phyloP scores from a whole-genome alignment of 495 filamentous ascomycete species.

The Evernia prunastri region DNA sequence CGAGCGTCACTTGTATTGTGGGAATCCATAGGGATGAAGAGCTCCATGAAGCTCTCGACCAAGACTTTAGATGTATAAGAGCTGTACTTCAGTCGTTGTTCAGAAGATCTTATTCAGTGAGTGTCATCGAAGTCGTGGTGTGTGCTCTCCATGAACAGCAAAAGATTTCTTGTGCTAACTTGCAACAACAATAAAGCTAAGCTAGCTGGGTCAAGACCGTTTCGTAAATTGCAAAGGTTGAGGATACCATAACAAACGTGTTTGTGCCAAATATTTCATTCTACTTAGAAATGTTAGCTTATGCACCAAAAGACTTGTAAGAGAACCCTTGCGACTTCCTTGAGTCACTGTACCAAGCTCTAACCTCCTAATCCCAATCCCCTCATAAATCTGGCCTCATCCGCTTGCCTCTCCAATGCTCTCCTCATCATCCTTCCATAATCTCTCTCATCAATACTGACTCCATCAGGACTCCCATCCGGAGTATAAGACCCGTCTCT shows the following conservation, averaged over 20 bases:
- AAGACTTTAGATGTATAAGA: neutral
- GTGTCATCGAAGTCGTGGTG: neutral
- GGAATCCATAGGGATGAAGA: neutral
- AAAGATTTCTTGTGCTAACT: too few species aligned
- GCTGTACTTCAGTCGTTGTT: neutral
- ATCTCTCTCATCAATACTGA: slow-evolving; percentile 45
- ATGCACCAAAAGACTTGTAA: neutral
- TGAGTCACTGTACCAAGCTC: neutral
- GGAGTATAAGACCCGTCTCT: slow-evolving; percentile 33
- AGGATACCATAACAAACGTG: neutral
- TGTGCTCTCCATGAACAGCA: neutral
- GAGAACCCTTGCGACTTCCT: neutral
- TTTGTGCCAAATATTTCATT: neutral
- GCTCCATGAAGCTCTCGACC: neutral
- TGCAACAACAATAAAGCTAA: too few species aligned
- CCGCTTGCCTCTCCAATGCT: slow-evolving; percentile 70
- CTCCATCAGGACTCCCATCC: slow-evolving; percentile 36
- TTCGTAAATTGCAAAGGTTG: neutral
- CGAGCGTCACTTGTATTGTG: neutral
- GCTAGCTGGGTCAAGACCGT: too few species aligned
- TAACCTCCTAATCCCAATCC: slow-evolving; percentile 50
- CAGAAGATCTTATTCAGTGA: neutral
- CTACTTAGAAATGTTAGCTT: neutral
- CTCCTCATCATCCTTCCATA: slow-evolving; percentile 66
- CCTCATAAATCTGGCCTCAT: slow-evolving; percentile 72